Conservation (phyloP, 768 basidiomycete genomes). For the Boletus insuetus region DNA sequence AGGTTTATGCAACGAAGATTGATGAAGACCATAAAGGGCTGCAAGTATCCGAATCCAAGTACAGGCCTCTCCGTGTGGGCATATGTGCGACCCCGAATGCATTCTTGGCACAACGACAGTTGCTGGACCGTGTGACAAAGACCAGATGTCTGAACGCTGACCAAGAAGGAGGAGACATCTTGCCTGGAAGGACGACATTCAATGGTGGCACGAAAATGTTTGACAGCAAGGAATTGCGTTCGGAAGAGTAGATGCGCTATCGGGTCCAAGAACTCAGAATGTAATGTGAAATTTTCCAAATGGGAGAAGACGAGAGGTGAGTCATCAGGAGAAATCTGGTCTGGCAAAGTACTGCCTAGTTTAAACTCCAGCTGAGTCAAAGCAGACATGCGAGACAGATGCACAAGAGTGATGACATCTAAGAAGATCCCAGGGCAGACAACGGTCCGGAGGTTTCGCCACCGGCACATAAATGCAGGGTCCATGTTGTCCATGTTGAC, state of each 20-base stretch:
- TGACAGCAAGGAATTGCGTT: not conserved
- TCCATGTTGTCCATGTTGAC: not conserved
- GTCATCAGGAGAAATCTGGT: not conserved
- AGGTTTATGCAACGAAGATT: not conserved
- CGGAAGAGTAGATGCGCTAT: not conserved
- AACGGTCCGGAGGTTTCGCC: not conserved
- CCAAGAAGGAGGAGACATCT: not conserved
- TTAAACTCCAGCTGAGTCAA: not conserved
- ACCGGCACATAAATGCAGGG: not conserved
- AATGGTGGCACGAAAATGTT: not conserved
- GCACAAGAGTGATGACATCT: too few species aligned
- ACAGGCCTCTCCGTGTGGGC: too few species aligned
- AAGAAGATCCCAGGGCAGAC: too few species aligned
- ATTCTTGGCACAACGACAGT: not conserved
- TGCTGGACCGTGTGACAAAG: not conserved
- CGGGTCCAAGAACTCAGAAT: not conserved
- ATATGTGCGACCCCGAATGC: too few species aligned
- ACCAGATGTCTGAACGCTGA: not conserved
- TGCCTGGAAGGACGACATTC: not conserved
- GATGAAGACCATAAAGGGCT: not conserved
- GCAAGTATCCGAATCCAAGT: not conserved
- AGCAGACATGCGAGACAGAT: not conserved
- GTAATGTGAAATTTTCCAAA: not conserved
- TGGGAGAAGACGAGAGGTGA: not conserved
- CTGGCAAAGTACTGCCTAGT: not conserved